Percentiles rank a stretch among this genome's conserved stretches.
Conservation (phyloP, 495 filamentous ascomycete genomes). For the Penicillium chermesinum region DNA sequence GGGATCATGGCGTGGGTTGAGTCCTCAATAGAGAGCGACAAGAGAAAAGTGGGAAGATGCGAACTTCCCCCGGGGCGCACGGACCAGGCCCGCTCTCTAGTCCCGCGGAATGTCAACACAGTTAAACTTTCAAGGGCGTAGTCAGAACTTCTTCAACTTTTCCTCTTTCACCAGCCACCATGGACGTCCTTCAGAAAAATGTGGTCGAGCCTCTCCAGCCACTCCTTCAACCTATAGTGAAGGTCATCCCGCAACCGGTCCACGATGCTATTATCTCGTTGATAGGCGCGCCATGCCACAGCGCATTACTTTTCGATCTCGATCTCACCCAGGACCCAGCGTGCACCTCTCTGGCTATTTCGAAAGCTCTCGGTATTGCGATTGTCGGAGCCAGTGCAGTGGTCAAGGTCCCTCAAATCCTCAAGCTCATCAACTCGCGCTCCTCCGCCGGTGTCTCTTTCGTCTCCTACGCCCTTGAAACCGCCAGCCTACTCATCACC, state of each 20-base stretch:
- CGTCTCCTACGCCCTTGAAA: constrained; percentile 87
- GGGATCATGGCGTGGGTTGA: constrained; percentile 36
- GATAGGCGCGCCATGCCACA: constrained; percentile 80
- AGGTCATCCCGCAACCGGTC: constrained; percentile 73
- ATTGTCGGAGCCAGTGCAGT: constrained; percentile 84
- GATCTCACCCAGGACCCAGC: constrained; percentile 60
- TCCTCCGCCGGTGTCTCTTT: constrained; percentile 82
- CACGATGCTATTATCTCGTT: constrained; percentile 69
- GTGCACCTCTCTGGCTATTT: constrained; percentile 82
- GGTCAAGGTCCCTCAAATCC: constrained; percentile 92
- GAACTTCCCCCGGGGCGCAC: constrained; percentile 32
- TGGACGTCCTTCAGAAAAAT: constrained; percentile 42
- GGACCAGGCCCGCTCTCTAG: constrained; percentile 28
- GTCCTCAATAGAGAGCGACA: constrained; percentile 9
- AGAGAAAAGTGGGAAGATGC: constrained; percentile 21
- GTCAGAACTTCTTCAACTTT: background rate
- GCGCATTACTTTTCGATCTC: constrained; percentile 71
- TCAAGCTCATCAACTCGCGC: constrained; percentile 76
- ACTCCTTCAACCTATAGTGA: constrained; percentile 68
- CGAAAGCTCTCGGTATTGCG: constrained; percentile 85
- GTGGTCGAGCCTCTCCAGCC: constrained; percentile 61
- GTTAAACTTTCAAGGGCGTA: background rate
- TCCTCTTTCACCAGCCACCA: constrained; percentile 8
- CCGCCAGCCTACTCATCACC: constrained; percentile 72
- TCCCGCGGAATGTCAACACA: constrained; percentile 22